Conservation (phyloP, 331 rosid species). For the Dryas integrifolia region DNA sequence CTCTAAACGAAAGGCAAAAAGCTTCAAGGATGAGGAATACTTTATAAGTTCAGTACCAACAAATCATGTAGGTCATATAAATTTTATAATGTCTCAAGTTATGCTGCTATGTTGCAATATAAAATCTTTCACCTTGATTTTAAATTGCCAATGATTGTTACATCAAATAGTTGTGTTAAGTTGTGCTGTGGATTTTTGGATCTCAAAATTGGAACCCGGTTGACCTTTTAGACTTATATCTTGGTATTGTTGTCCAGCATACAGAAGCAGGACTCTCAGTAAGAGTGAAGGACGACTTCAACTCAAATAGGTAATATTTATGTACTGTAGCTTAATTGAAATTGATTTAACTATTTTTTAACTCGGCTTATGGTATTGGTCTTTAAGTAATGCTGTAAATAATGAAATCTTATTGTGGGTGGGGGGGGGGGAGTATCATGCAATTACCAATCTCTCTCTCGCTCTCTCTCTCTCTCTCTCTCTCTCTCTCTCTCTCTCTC, state of each 20-base stretch:
- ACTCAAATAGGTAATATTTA: slow-evolving; percentile 65
- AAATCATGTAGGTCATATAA: slow-evolving; percentile 57
- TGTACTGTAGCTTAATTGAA: not conserved
- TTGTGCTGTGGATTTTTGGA: slow-evolving; percentile 13
- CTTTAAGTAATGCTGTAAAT: not conserved
- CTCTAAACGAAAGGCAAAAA: slow-evolving; percentile 62
- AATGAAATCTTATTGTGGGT: not conserved
- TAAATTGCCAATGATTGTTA: not conserved
- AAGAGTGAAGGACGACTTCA: slow-evolving; percentile 64
- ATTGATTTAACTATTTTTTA: not conserved
- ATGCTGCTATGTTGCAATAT: not conserved
- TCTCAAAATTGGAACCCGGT: slow-evolving; percentile 14
- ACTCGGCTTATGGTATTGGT: not conserved
- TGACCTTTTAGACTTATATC: slow-evolving; percentile 19
- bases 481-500: not conserved
- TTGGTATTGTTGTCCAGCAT: slow-evolving; percentile 57
- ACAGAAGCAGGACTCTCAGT: slow-evolving; percentile 80
- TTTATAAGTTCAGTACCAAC: slow-evolving; percentile 80
- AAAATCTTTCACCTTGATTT: not conserved
- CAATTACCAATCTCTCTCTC: not conserved
- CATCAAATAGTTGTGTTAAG: not conserved
- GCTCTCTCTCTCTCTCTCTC: not conserved
- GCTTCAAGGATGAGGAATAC: slow-evolving; percentile 79
- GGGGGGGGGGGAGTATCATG: not conserved
- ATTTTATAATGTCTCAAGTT: slow-evolving; percentile 2